Base-by-base conservation (phyloP, 2,329 filamentous ascomycete genomes). In the Clarireedia monteithiana region DNA sequence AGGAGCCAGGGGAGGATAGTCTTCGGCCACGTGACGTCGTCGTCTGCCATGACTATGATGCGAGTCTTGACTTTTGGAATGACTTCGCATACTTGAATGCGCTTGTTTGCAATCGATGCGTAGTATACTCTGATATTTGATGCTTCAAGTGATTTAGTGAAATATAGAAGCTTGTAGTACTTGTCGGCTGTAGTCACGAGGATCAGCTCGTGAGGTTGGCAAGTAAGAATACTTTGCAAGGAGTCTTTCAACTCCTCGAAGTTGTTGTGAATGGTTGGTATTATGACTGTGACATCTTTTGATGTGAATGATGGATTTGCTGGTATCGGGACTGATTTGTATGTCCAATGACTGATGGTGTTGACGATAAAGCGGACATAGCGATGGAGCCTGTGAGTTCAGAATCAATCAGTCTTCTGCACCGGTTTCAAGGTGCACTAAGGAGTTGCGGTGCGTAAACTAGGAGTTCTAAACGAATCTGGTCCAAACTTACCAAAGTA, bases 1-100 rank as follows among this genome's bases (percentile, higher is more conserved):
- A 97, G 76, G 57, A 97, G 87, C 91, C 91, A 96, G 34, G 86
- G 88, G 66, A 96, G 81, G 60, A 95, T 82, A 44, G 88, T 94
- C 15, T 79, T 77, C 3, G 91, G 91, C 88, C 92, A 96, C 64
- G 88, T 91, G 60, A 97, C 92, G 70, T 97, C 92, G 72, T 97
- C 92, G 69, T 97, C 92, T 26, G 91, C 91, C 76, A 97, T 90
- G 65, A 97, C 82, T 39, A 89, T 96, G 68, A 97, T 91, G 51
- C 80, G 75, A 0, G 92, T 96, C 63, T 77, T 79, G 57, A 96
- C 90, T 63, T 89, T 82, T 20, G 91, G 91, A 48, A 97, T 88
- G 3, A 91, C 92, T 68, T 90, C 83, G 71, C 90, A 95, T 69
- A 97, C 91, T 71, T 97, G 92, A 20, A 92, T 83, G 55, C 92